Evolutionary conservation across 2,329 filamentous ascomycete species (phyloP), one percentile per base, ranked within the genome.

Genomic region (Pestalotiopsis sp.): DNA sequence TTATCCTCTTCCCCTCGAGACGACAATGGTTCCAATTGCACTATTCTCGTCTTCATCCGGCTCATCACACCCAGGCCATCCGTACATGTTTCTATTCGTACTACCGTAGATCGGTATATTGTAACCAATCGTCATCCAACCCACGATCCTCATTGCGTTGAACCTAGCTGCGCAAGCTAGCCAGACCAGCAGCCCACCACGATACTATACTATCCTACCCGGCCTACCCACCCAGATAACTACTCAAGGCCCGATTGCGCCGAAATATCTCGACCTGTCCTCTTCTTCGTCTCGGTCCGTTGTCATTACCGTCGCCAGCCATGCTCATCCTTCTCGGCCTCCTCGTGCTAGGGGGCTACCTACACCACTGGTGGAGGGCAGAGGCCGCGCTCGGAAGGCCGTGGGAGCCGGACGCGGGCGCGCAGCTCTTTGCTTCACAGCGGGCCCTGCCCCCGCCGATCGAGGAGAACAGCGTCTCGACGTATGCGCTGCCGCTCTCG

Each of bases 401-500:
- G 6, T 89, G 87, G 87, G 75, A 78, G 4, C 86, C 87, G 0
- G 86, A 89, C 74, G 74, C 78, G 27, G 82, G 80, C 25, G 81
- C 83, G 41, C 76, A 78, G 31, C 78, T 80, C 20, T 89, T 89
- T 74, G 80, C 80, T 36, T 36, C 31, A 69, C 78, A 87, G 74
- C 80, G 78, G n/a, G 82, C 85, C 4, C 79, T 89, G 36, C 82
- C 79, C 2, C 78, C 81, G 0, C 83, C 85, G n/a, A 74, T 80
- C 41, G 76, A 83, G 61, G 74, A 81, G 57, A 80, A 80, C 12
- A 80, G 80, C 70, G 83, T 88, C 69, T 73, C 79, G 20, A 79
- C 80, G 31, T 91, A 87, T 77, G 75, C 79, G 60, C 82, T 91
- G 58, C 90, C 90, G 17, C 80, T 92, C 57, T 84, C 83, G 65